Conservation (phyloP, 768 basidiomycete species). For the Paxillus involutus region DNA sequence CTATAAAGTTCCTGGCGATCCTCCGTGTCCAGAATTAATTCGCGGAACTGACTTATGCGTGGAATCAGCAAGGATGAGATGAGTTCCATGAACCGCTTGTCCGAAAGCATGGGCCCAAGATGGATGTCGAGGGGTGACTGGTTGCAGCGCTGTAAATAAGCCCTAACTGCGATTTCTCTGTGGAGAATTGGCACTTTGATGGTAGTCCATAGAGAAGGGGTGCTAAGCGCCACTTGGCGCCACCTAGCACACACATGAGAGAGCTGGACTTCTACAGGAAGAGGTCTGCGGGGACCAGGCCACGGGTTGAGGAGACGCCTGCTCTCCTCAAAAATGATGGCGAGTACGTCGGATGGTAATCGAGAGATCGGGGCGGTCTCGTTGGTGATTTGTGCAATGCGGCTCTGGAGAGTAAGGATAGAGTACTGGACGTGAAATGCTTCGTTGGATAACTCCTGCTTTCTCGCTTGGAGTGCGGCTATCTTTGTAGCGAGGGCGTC, state of each 20-base stretch:
- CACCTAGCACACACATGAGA: constrained; percentile 36
- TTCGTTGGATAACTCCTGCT: constrained; percentile 20
- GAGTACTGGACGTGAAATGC: constrained; percentile 26
- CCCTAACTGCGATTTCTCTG: constrained; percentile 24
- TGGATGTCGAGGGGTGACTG: constrained; percentile 33
- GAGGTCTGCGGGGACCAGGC: constrained; percentile 27
- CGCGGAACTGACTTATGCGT: constrained; percentile 31
- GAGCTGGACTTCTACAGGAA: constrained; percentile 34
- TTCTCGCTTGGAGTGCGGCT: constrained; percentile 20
- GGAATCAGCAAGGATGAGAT: constrained; percentile 27
- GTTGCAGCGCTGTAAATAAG: constrained; percentile 32
- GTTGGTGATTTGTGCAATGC: constrained; percentile 32
- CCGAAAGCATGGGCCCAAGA: constrained; percentile 27
- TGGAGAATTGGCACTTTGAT: constrained; percentile 33
- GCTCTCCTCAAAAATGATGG: constrained; percentile 34
- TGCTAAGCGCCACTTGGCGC: constrained; percentile 34
- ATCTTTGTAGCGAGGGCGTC: constrained; percentile 21
- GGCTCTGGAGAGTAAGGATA: constrained; percentile 30
- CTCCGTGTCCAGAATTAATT: constrained; percentile 30
- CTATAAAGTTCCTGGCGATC: constrained; percentile 29
- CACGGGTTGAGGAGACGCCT: constrained; percentile 27
- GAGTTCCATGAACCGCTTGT: constrained; percentile 23
- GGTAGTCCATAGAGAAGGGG: constrained; percentile 36
- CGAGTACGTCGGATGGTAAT: constrained; percentile 32
- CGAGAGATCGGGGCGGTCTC: constrained; percentile 28